These are phyloP conservation scores for Didymellaceae sp. DNA, from an alignment of 2,329 filamentous ascomycete genomes.

Conservation along the genomic window DNA sequence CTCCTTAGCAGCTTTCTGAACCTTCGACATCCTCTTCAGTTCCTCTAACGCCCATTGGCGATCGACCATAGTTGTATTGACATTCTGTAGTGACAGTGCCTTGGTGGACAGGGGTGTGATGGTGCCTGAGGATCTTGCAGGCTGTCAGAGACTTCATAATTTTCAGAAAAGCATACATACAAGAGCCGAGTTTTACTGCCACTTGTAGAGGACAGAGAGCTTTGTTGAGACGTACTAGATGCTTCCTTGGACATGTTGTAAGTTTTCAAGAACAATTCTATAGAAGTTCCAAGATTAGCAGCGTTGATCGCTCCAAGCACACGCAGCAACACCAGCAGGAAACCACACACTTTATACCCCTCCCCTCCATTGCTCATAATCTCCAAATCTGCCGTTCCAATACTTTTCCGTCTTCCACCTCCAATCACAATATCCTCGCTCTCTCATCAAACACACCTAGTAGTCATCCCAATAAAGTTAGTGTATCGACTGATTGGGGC, in stretches of 20 bases:
- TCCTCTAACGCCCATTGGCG: conserved; percentile 11
- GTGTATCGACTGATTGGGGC: not conserved
- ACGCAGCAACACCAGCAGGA: no score
- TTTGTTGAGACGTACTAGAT: no score
- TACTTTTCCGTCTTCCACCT: no score
- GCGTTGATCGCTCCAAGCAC: no score
- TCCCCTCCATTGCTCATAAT: no score
- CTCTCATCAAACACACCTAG: not conserved
- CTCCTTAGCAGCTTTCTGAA: conserved; percentile 12
- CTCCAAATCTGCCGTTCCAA: no score
- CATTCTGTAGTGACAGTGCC: conserved; percentile 1
- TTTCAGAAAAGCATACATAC: not conserved
- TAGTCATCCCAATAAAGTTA: conserved; percentile 2
- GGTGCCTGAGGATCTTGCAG: not conserved
- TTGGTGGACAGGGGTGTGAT: conserved; percentile 6
- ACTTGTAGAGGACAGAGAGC: no score
- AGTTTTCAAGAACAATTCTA: no score
- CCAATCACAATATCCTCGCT: conserved; percentile 2
- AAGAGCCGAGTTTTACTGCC: not conserved
- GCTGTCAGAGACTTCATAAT: not conserved
- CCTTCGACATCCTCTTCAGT: not conserved
- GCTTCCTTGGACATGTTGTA: no score
- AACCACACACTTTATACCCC: no score
- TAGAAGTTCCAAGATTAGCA: no score
- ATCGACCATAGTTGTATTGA: conserved; percentile 1